phyloP scores from a whole-genome alignment of 164 flowering plant species.

The Nymphaea colorata region DNA sequence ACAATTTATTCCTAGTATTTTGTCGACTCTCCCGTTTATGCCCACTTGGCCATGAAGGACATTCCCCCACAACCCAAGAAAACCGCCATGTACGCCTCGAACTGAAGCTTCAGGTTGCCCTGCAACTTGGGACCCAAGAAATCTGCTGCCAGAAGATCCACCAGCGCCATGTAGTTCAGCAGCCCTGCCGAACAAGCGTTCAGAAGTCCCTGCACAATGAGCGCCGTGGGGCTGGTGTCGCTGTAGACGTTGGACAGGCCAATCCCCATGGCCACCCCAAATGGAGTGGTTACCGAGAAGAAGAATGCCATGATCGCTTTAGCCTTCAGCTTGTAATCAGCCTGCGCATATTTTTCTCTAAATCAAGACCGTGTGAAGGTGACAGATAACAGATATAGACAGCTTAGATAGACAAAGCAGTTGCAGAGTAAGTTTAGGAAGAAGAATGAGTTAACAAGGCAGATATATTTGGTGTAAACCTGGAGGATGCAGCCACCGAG shows the following conservation, averaged over 20 bases:
- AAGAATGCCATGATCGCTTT: conserved; percentile 11
- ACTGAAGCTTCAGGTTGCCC: conserved; percentile 8
- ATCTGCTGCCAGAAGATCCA: conserved; percentile 12
- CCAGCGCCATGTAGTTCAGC: conserved; percentile 17
- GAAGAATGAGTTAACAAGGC: neutral
- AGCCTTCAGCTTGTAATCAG: conserved; percentile 2
- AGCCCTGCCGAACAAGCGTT: conserved; percentile 18
- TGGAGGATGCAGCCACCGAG: conserved; percentile 28
- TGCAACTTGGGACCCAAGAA: conserved; percentile 14
- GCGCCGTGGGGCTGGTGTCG: conserved; percentile 9
- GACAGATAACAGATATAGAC: no score
- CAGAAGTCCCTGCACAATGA: conserved; percentile 11
- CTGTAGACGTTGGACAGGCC: conserved; percentile 10
- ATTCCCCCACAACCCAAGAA: conserved; percentile 17
- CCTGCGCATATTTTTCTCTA: conserved; percentile 5
- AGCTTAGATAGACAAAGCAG: neutral
- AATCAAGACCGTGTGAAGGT: neutral
- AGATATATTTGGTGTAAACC: neutral
- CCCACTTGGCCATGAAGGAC: conserved; percentile 18
- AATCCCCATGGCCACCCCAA: conserved; percentile 9
- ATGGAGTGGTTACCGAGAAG: conserved; percentile 13
- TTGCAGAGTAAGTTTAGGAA: neutral
- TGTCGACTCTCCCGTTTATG: neutral
- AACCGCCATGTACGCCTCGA: conserved; percentile 8
- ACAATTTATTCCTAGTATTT: no score